Evolutionary conservation across 2,329 filamentous ascomycete genomes (phyloP).

Genomic region (Colletotrichum navitas): DNA sequence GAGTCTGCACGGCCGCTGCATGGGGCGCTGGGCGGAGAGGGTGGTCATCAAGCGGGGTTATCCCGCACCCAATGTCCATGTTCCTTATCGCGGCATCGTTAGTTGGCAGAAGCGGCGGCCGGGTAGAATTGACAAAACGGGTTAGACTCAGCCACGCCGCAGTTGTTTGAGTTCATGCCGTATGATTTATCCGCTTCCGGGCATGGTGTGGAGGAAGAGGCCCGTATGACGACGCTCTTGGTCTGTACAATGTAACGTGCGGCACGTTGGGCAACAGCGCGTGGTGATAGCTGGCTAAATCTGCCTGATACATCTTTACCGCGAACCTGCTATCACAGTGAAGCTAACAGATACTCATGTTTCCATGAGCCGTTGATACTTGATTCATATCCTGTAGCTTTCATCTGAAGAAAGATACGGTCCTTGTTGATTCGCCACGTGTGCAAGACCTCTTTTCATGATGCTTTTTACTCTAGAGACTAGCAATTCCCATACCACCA

Average conservation of each 20-base stretch:
- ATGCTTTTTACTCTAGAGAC: slow-evolving; percentile 16
- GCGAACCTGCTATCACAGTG: background rate
- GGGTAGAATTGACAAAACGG: slow-evolving; percentile 36
- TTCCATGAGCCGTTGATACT: background rate
- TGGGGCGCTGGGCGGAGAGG: background rate
- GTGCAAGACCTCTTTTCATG: background rate
- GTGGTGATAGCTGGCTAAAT: slow-evolving; percentile 3
- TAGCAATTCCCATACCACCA: background rate
- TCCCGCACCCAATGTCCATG: slow-evolving; percentile 20
- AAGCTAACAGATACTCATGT: slow-evolving; percentile 11
- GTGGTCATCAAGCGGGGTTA: slow-evolving; percentile 40
- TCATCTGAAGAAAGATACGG: background rate
- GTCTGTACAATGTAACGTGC: slow-evolving; percentile 8
- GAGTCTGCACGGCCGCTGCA: slow-evolving; percentile 7
- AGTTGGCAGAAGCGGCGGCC: background rate
- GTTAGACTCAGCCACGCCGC: slow-evolving; percentile 25
- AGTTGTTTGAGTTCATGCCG: slow-evolving; percentile 16
- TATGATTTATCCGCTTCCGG: slow-evolving; percentile 34
- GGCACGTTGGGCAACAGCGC: background rate
- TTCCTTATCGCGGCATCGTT: slow-evolving; percentile 28
- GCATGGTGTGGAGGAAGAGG: background rate
- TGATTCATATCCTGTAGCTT: background rate
- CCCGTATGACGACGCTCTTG: background rate
- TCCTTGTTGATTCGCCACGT: background rate
- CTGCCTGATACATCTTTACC: slow-evolving; percentile 1